Base-by-base conservation (phyloP, 306 rosid genomes). In the Rosa rugosa region DNA sequence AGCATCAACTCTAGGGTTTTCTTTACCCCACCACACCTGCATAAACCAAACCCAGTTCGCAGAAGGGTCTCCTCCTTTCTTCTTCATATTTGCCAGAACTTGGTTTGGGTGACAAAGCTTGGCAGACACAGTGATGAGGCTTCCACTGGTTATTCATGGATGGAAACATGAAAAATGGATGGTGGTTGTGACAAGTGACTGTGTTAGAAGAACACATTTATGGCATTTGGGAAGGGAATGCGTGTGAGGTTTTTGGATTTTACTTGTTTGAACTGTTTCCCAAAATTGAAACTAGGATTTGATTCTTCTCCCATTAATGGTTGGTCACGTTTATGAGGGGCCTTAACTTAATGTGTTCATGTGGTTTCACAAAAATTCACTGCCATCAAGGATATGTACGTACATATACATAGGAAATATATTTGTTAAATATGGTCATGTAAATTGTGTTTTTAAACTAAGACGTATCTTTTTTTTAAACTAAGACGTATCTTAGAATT, bases 191-290 rank as follows among this genome's bases (percentile, higher is more conserved):
- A 81, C 80, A 47, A 45, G 40, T 76, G 80, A 63, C 77, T 46
- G 60, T 49, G 67, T 40, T n/a, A 51, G 16, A 44, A 53, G 46
- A 31, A n/a, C 75, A 72, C 9, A 49, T 17, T 25, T 79, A 67
- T 72, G 11, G 44, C 49, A 53, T 14, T 41, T 46, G 51, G 49
- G 45, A 36, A 59, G 82, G 50, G 59, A 50, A 49, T 78, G 81
- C 49, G 60, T 70, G 81, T 78, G 81, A 12, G 44, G 38, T 1
- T 77, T 83, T 83, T 71, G 86, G 86, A 79, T 54, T 79, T 62
- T 75, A 75, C 69, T 75, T 69, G 77, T 45, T 79, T 65, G 74
- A 69, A 75, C 54, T 51, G 63, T 79, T 60, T 27, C 49, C 45
- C 25, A 41, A 31, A 74, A 17, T 17, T 3, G 69, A 73, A 56